Evolutionary conservation across 225 moss, liverwort and hornwort species (phyloP), one percentile per base, ranked within the genome.

Genomic region (Polytrichum formosum): DNA sequence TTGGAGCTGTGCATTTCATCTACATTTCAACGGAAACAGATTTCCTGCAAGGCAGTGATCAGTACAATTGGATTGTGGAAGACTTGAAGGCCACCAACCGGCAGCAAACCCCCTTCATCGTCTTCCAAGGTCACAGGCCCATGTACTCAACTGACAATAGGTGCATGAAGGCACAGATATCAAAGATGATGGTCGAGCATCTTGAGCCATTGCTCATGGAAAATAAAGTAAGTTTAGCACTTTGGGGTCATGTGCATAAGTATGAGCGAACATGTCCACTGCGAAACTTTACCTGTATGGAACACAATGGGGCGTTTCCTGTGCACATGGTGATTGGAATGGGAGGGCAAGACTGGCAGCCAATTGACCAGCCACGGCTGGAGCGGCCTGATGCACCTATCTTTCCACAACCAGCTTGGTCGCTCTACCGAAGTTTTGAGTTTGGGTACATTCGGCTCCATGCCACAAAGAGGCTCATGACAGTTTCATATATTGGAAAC

Each of bases 171-270:
- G 9, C 65, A 17, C 1, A 6, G 0, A 66, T 93, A 25, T 88
- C 89, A 17, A 20, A 0, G 28, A 83, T 79, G 56, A 71, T 97
- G 79, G 74, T 88, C 1, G 86, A 92, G 74, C 72, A 85, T 71
- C 81, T 97, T 63, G 97, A 97, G 71, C 92, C 92, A 0, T 56
- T 97, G 71, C 30, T 94, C 28, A 77, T 97, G 18, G 83, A 81
- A 60, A 54, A 97, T 77, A 79, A 74, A 54, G 97, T 94, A 29
- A 86, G 69, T 21, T 67, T 97, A 21, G 94, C 84, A 0, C 79
- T 97, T 0, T 97, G 94, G 94, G 97, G 94, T 35, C 97, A 97
- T 54, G 97, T 94, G 17, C 97, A 97, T 56, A 97, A 94, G 75
- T 97, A 97, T 63, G 97, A 97, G 79, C 87, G 97, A 29, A 94